Evolutionary conservation across 192 early-diverging fungal species (phyloP).

Genomic region (Powellomyces hirtus): DNA sequence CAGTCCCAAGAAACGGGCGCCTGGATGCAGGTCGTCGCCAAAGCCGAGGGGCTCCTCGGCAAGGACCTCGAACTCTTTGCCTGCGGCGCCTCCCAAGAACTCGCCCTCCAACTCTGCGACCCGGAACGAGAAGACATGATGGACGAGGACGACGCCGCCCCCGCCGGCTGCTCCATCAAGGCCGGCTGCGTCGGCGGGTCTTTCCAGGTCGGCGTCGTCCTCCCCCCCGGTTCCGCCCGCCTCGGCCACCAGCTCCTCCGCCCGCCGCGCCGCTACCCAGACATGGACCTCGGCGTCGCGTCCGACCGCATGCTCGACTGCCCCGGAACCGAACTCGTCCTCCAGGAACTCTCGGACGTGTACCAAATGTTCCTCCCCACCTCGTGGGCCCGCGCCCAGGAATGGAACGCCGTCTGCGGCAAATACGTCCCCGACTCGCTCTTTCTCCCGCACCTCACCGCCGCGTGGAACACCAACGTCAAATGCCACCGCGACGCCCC

Average conservation of each 20-base stretch:
- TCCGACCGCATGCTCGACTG: not conserved
- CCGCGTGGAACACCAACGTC: not conserved
- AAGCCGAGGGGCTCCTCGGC: not conserved
- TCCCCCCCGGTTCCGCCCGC: not conserved
- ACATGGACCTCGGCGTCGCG: not conserved
- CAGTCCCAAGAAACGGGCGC: slow-evolving; percentile 5
- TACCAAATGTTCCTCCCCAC: slow-evolving; percentile 10
- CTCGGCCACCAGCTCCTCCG: slow-evolving; percentile 11
- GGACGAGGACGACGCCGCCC: not conserved
- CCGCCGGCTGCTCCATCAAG: not conserved
- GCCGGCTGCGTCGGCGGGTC: not conserved
- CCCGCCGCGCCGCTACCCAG: not conserved
- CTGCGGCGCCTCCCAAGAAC: slow-evolving; percentile 10
- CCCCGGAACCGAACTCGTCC: not conserved
- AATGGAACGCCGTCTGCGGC: slow-evolving; percentile 2
- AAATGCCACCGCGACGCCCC: not conserved
- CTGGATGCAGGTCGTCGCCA: slow-evolving; percentile 16
- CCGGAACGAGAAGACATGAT: not conserved
- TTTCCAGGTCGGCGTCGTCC: slow-evolving; percentile 5
- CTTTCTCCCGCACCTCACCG: slow-evolving; percentile 4
- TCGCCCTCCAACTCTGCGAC: slow-evolving; percentile 11
- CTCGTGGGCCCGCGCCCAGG: slow-evolving; percentile 2
- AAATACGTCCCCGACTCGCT: slow-evolving; percentile 3
- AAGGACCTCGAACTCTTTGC: not conserved
- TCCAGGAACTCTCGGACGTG: slow-evolving; percentile 3